Evolutionary conservation across 106 monocot species (phyloP), one percentile per base, ranked within the genome.

Genomic region (Dendrobium huoshanense): DNA sequence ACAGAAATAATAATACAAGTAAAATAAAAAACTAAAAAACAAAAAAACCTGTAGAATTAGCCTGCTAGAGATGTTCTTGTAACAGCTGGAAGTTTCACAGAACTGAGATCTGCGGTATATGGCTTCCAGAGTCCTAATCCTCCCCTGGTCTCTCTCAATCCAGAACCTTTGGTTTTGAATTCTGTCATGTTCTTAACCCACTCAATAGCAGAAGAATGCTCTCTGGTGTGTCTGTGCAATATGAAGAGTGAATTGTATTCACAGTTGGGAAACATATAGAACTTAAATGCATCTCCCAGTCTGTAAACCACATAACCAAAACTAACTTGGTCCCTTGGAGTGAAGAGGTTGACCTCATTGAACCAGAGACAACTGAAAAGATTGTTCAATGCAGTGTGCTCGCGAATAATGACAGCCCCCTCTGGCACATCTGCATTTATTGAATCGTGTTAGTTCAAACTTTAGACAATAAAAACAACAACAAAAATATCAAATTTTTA

Each of bases 291-390:
- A 44, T 81, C 85, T 25, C 92, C 86, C 29, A 98, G 79, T 81
- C 95, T 87, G 82, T 92, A 84, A 44, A 87, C 91, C 9, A 87
- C 95, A 41, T 95, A 95, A 19, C 92, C 98, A 78, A 98, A 98
- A 75, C 98, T 98, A 22, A 98, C 83, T 80, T 98, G 98, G 82
- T 98, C 98, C 61, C 94, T 87, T 31, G 95, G 98, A 11, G 95
- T 98, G 85, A 98, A 91, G 31, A 95, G 89, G 75, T 95, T 88
- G 83, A 98, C 98, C 75, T 98, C 98, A n/a, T 95, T 98, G 90
- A 98, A 95, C 98, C 98, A 95, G 10, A 98, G 98, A 81, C 98
- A 98, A 72, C 95, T 95, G 77, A 98, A 92, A 61, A 98, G 76
- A 84, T 98, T 95, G 51, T 84, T 91, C 77, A 95, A 42, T 13